Conservation (phyloP, 2,329 filamentous ascomycete species). For the Trichoderma brevicompactum region DNA sequence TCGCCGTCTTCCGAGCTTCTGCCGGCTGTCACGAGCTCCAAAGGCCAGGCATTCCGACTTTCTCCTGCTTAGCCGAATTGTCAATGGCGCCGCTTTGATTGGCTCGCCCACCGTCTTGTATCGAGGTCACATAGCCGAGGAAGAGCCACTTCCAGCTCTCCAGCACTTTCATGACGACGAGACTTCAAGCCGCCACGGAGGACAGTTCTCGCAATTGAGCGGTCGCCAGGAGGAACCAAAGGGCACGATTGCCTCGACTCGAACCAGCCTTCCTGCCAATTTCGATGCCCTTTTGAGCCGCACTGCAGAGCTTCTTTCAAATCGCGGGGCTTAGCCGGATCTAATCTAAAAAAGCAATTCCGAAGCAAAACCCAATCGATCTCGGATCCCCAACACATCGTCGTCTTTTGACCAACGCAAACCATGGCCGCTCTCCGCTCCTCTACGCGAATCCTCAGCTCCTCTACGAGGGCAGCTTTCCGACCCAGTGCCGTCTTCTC, state of each 20-base stretch:
- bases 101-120: constrained; percentile 31
- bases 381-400: constrained; percentile 36
- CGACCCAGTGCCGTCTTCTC: constrained; percentile 49
- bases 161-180: constrained; percentile 31
- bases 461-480: constrained; percentile 47
- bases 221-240: constrained; percentile 4
- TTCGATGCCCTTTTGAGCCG: not conserved
- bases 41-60: constrained; percentile 34
- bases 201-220: constrained; percentile 35
- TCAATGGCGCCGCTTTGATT: constrained; percentile 39
- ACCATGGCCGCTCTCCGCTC: constrained; percentile 66
- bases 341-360: constrained; percentile 29
- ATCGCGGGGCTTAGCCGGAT: not conserved
- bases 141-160: constrained; percentile 38
- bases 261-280: not conserved
- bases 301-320: not conserved
- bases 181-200: constrained; percentile 34
- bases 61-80: constrained; percentile 40
- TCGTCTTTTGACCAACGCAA: not conserved
- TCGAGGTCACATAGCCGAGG: constrained; percentile 39
- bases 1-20: not conserved
- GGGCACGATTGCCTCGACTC: not conserved
- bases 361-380: constrained; percentile 30
- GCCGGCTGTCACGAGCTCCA: constrained; percentile 10
- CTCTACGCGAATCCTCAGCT: constrained; percentile 56